These are phyloP conservation scores for Verticillium dahliae DNA, from an alignment of 2,329 filamentous ascomycete genomes.

Conservation along the genomic window DNA sequence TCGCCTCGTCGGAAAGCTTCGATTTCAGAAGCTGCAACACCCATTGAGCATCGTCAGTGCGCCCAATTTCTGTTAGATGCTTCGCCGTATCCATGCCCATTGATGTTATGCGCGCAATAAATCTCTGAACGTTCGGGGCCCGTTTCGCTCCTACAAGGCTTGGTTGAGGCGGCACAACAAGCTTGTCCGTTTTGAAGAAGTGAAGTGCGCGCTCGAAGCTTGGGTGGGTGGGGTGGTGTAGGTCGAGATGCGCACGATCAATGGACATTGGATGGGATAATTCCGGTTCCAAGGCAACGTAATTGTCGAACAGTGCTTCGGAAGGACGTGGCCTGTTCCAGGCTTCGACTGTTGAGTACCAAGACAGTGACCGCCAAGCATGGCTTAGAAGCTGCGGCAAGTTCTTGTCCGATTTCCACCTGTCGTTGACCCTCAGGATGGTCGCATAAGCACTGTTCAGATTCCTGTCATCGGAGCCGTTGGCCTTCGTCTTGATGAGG, in stretches of 20 bases:
- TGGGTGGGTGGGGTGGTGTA: constrained; percentile 48
- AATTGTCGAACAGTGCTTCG: constrained; percentile 43
- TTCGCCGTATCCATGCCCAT: constrained; percentile 33
- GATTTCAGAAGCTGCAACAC: constrained; percentile 29
- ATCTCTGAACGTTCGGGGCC: neutral
- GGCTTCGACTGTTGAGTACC: constrained; percentile 44
- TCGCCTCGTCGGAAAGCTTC: constrained; percentile 20
- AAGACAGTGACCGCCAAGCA: constrained; percentile 43
- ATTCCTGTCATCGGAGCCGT: constrained; percentile 22
- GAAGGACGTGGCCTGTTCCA: constrained; percentile 38
- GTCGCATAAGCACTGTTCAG: constrained; percentile 43
- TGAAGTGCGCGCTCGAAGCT: constrained; percentile 38
- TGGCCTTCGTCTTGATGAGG: constrained; percentile 36
- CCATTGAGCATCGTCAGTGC: constrained; percentile 31
- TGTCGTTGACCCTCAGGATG: constrained; percentile 37
- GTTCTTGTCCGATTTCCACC: constrained; percentile 28
- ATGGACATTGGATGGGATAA: constrained; percentile 15
- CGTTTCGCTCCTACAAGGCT: neutral
- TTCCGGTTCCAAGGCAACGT: constrained; percentile 22
- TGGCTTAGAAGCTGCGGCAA: constrained; percentile 28
- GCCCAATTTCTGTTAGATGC: constrained; percentile 32
- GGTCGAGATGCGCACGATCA: constrained; percentile 45
- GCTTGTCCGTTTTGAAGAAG: constrained; percentile 25
- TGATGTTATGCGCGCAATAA: constrained; percentile 6
- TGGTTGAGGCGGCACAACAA: neutral